Conservation (phyloP, 345 rosid genomes). For the Euphorbia pulcherrima region DNA sequence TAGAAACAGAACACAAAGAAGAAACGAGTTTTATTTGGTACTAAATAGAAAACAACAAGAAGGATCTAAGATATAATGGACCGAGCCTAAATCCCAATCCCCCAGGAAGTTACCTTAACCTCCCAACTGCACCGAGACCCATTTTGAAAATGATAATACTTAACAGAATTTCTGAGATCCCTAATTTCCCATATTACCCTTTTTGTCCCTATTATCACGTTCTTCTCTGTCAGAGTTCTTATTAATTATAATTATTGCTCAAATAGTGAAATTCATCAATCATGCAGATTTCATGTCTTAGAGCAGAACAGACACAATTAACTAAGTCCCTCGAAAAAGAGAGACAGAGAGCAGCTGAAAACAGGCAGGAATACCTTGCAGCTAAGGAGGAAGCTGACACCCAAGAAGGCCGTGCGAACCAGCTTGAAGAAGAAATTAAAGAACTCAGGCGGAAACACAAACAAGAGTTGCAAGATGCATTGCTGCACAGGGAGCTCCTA, state of each 20-base stretch:
- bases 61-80: too few relatives aligned
- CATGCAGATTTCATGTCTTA: slow-evolving; percentile 84
- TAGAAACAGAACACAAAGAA: too few relatives aligned
- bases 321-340: slow-evolving; percentile 95
- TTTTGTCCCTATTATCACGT: too few relatives aligned
- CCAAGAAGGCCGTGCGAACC: slow-evolving; percentile 82
- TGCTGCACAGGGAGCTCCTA: slow-evolving; percentile 67
- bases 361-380: slow-evolving; percentile 91
- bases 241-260: slow-evolving; percentile 20
- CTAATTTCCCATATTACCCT: too few relatives aligned
- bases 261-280: slow-evolving; percentile 32
- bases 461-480: slow-evolving; percentile 82
- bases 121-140: too few relatives aligned
- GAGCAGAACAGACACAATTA: slow-evolving; percentile 93
- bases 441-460: slow-evolving; percentile 79
- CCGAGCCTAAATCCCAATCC: too few relatives aligned
- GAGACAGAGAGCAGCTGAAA: slow-evolving; percentile 96
- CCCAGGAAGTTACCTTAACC: too few relatives aligned
- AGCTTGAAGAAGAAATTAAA: slow-evolving; percentile 76
- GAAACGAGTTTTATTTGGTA: too few relatives aligned
- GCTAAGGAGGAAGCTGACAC: slow-evolving; percentile 99
- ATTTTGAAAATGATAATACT: too few relatives aligned
- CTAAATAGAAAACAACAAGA: too few relatives aligned
- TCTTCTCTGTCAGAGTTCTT: neutral
- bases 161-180: too few relatives aligned